Percentiles rank a stretch among this genome's conserved stretches.
phyloP scores from a whole-genome alignment of 2,329 filamentous ascomycete species.

The Cladosporium velox region DNA sequence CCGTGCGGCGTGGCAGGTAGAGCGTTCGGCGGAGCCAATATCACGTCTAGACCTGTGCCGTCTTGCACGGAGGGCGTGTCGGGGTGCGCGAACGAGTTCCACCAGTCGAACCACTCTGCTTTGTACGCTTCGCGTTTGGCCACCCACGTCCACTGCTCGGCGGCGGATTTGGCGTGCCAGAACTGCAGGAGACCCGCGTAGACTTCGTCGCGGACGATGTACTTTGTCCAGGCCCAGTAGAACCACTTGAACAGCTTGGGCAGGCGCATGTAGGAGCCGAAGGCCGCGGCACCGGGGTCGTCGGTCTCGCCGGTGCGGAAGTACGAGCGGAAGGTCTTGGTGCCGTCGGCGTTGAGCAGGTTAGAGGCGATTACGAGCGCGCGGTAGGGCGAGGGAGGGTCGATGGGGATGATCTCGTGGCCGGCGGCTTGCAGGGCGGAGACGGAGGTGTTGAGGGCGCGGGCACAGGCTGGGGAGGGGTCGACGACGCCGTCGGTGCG shows the following conservation, averaged over 20 bases:
- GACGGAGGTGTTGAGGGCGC: constrained; percentile 72
- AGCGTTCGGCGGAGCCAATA: constrained; percentile 83
- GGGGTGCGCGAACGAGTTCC: constrained; percentile 60
- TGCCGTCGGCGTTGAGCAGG: constrained; percentile 82
- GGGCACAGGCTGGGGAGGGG: constrained; percentile 78
- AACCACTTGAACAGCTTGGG: constrained; percentile 75
- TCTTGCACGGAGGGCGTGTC: constrained; percentile 22
- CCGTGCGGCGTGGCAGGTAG: constrained; percentile 85
- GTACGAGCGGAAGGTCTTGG: constrained; percentile 74
- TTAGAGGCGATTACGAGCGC: constrained; percentile 75
- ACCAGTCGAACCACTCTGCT: constrained; percentile 80
- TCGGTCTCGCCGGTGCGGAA: constrained; percentile 77
- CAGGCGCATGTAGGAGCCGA: constrained; percentile 72
- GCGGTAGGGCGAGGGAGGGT: constrained; percentile 62
- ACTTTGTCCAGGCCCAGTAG: constrained; percentile 89
- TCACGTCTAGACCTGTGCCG: constrained; percentile 63
- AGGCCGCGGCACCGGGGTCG: constrained; percentile 74
- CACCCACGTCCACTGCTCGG: constrained; percentile 82
- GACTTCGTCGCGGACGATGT: constrained; percentile 71
- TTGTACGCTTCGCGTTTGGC: constrained; percentile 76
- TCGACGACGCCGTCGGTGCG: constrained; percentile 74
- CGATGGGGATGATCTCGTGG: constrained; percentile 70
- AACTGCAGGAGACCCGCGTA: constrained; percentile 77
- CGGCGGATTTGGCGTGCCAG: constrained; percentile 72
- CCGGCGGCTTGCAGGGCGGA: constrained; percentile 69